Conservation (phyloP, 306 rosid genomes). For the Cicer chorassanicum region DNA sequence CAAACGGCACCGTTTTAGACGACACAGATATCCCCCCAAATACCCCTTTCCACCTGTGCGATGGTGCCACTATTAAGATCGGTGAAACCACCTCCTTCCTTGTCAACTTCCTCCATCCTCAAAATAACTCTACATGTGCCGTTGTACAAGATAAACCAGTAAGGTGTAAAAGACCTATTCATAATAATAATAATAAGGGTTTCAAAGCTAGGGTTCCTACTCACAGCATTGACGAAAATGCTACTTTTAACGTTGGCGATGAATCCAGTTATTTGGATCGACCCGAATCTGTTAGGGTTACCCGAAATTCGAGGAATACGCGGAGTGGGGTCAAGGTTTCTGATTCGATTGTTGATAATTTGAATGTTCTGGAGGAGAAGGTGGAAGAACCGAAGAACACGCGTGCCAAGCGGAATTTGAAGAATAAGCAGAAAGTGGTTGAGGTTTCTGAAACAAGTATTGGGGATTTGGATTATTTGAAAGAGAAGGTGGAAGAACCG, state of each 20-base stretch:
- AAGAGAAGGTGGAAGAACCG: constrained; percentile 21
- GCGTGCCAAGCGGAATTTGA: background rate
- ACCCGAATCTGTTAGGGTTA: background rate
- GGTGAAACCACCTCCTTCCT: constrained; percentile 68
- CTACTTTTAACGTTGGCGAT: background rate
- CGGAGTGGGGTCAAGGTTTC: background rate
- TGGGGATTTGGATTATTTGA: background rate
- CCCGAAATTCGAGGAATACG: constrained; percentile 10
- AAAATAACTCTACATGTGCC: constrained; percentile 43
- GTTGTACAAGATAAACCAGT: background rate
- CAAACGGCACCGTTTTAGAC: constrained; percentile 86
- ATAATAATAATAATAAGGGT: constrained; percentile 1
- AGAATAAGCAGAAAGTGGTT: background rate
- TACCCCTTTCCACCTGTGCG: constrained; percentile 47
- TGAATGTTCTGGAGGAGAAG: background rate
- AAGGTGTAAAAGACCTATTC: background rate
- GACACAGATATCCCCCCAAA: constrained; percentile 47
- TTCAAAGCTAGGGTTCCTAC: constrained; percentile 20
- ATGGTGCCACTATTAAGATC: constrained; percentile 64
- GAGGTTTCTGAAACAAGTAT: background rate
- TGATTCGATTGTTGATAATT: background rate
- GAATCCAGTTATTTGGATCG: constrained; percentile 28
- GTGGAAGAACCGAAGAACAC: constrained; percentile 25
- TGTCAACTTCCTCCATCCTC: constrained; percentile 42
- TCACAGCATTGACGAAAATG: constrained; percentile 11